Evolutionary conservation across 306 rosid species (phyloP).

Genomic region (Begonia fuchsioides): DNA sequence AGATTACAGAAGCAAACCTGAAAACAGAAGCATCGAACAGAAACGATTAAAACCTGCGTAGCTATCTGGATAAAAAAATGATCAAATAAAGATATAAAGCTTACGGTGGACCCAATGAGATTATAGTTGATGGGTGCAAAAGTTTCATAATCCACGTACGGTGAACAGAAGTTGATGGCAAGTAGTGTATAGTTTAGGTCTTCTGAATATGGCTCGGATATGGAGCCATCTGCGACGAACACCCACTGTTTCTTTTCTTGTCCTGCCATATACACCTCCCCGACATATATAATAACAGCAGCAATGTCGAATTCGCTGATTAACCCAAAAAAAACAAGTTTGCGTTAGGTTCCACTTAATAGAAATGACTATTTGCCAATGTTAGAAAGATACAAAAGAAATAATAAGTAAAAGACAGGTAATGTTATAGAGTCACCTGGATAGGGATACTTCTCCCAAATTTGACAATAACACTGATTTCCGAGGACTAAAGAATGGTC

Average conservation of each 20-base stretch:
- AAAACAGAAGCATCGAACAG: slow-evolving; percentile 3
- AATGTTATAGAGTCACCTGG: slow-evolving; percentile 29
- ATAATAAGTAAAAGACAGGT: too few relatives aligned
- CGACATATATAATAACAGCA: slow-evolving; percentile 67
- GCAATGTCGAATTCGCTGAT: slow-evolving; percentile 70
- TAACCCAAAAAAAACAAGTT: slow-evolving; percentile 4
- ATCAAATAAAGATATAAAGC: slow-evolving; percentile 6
- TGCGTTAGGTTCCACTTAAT: slow-evolving; percentile 12
- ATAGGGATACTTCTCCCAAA: slow-evolving; percentile 54
- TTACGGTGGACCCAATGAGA: slow-evolving; percentile 65
- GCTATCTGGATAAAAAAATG: slow-evolving; percentile 4
- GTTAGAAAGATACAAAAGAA: slow-evolving; percentile 3
- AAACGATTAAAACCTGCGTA: background rate
- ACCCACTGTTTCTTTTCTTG: slow-evolving; percentile 76
- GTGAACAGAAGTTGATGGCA: slow-evolving; percentile 73
- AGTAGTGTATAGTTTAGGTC: slow-evolving; percentile 35
- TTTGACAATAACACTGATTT: slow-evolving; percentile 39
- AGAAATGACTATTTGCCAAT: background rate
- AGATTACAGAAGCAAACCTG: slow-evolving; percentile 87
- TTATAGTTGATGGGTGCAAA: slow-evolving; percentile 44
- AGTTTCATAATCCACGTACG: slow-evolving; percentile 29
- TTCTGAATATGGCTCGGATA: slow-evolving; percentile 25
- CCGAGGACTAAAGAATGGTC: slow-evolving; percentile 51
- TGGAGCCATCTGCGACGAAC: slow-evolving; percentile 73
- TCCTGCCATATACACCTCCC: slow-evolving; percentile 35